phyloP scores from a whole-genome alignment of 1,284 basidiomycete genomes.

The Melampsora medusae region DNA sequence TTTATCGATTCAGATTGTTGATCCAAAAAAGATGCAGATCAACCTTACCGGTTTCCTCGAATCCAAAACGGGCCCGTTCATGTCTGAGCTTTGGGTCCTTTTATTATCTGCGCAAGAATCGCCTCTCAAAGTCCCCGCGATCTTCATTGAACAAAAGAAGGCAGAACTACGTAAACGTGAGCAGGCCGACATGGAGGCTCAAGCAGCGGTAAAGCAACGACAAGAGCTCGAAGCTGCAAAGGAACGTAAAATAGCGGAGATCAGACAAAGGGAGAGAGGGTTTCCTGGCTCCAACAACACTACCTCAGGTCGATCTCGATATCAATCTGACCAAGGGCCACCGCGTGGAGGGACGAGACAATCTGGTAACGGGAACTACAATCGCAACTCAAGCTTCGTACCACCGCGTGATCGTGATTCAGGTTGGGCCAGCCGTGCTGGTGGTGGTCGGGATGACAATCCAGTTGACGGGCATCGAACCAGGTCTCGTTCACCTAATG shows the following conservation, averaged over 20 bases:
- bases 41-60: constrained; percentile 84
- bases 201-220: constrained; percentile 64
- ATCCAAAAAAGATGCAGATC: constrained; percentile 93
- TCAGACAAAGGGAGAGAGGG: constrained; percentile 48
- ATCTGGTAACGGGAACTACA: constrained; percentile 1
- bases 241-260: constrained; percentile 51
- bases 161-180: constrained; percentile 79
- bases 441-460: neutral
- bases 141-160: constrained; percentile 94
- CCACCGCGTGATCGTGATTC: constrained; percentile 34
- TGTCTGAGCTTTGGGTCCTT: constrained; percentile 82
- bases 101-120: constrained; percentile 85
- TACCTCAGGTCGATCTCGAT: neutral
- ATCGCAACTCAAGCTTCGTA: constrained; percentile 18
- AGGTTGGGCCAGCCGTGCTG: constrained; percentile 28
- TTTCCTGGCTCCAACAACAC: constrained; percentile 50
- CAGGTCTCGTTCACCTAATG: neutral
- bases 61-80: constrained; percentile 73
- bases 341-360: constrained; percentile 5
- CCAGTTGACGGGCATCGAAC: neutral
- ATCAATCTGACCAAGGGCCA: constrained; percentile 6
- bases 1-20: constrained; percentile 65
- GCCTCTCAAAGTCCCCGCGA: constrained; percentile 83
- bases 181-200: constrained; percentile 61
- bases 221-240: constrained; percentile 62